Percentiles rank a stretch among this genome's conserved stretches.
phyloP scores from a whole-genome alignment of 495 filamentous ascomycete genomes.

The Durotheca rogersii region DNA sequence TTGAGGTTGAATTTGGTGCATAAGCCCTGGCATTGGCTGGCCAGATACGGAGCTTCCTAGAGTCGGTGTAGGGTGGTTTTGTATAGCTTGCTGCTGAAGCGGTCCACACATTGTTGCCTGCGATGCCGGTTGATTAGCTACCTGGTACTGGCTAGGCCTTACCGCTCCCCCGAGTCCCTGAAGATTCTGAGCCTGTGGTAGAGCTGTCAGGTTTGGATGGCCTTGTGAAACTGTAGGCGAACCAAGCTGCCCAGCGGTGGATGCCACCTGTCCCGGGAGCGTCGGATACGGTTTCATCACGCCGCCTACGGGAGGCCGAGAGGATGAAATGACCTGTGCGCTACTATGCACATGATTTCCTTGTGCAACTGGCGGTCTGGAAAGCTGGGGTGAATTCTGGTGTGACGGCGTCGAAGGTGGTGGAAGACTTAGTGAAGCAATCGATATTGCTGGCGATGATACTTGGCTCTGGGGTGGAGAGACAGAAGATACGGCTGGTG shows the following conservation, averaged over 20 bases:
- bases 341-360: conserved; percentile 6
- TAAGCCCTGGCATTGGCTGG: conserved; percentile 3
- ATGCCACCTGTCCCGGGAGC: conserved; percentile 35
- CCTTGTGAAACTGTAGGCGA: conserved; percentile 12
- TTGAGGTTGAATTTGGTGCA: conserved; percentile 17
- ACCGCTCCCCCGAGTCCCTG: background rate
- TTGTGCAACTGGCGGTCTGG: conserved; percentile 10
- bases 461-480: conserved; percentile 36
- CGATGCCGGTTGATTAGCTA: background rate
- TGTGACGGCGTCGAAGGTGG: conserved; percentile 32
- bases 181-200: conserved; percentile 1
- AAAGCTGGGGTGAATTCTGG: conserved; percentile 9
- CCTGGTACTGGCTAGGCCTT: conserved; percentile 13
- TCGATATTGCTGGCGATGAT: conserved; percentile 31
- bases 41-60: conserved; percentile 1
- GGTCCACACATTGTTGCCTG: conserved; percentile 11
- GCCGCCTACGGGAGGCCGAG: conserved; percentile 3
- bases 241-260: conserved; percentile 32
- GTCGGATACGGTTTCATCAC: conserved; percentile 29
- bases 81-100: conserved; percentile 12
- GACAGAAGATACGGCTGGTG: conserved; percentile 23
- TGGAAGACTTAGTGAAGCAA: conserved; percentile 28
- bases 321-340: conserved; percentile 2
- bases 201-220: conserved; percentile 5
- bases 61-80: conserved; percentile 3